Percentiles rank a stretch among this genome's conserved stretches.
Evolutionary conservation across 2,329 filamentous ascomycete genomes (phyloP).

Genomic region (Ophiocordyceps robertsii): DNA sequence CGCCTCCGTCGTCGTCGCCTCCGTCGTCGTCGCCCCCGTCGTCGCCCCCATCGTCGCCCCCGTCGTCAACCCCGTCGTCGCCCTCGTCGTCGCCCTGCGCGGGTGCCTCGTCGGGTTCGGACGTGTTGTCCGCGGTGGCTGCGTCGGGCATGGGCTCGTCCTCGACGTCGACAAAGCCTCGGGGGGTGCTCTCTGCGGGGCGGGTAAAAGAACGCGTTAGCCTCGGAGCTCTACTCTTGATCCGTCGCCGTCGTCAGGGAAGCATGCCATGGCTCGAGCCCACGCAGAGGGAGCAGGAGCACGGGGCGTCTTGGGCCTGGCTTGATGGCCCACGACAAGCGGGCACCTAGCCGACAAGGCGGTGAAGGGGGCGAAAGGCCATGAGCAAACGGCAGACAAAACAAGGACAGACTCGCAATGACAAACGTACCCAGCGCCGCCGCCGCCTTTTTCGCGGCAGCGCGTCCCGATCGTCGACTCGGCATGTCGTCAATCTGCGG

Average conservation of each 20-base stretch:
- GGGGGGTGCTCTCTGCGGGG: conserved; percentile 26
- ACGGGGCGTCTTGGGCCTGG: too few species aligned
- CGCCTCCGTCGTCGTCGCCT: conserved; percentile 16
- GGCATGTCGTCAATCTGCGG: conserved; percentile 11
- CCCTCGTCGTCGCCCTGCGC: not conserved
- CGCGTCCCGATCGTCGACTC: conserved; percentile 37
- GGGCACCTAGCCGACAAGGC: too few species aligned
- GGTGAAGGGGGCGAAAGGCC: too few species aligned
- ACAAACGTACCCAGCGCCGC: conserved; percentile 35
- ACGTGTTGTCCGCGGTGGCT: conserved; percentile 7
- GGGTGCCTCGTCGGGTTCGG: conserved; percentile 4
- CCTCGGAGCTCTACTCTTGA: too few species aligned
- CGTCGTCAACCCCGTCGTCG: not conserved
- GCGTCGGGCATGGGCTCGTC: conserved; percentile 25
- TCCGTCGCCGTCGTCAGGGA: too few species aligned
- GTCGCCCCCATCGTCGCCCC: conserved; percentile 23
- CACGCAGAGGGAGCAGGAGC: too few species aligned
- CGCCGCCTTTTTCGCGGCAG: conserved; percentile 38
- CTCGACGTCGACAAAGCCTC: conserved; percentile 25
- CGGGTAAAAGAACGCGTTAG: not conserved
- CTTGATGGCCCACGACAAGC: too few species aligned
- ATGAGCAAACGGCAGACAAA: too few species aligned
- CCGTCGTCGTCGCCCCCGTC: conserved; percentile 18
- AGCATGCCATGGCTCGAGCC: too few species aligned
- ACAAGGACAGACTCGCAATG: not conserved